phyloP scores from a whole-genome alignment of 768 basidiomycete species.

The Stropharia rugosoannulata region DNA sequence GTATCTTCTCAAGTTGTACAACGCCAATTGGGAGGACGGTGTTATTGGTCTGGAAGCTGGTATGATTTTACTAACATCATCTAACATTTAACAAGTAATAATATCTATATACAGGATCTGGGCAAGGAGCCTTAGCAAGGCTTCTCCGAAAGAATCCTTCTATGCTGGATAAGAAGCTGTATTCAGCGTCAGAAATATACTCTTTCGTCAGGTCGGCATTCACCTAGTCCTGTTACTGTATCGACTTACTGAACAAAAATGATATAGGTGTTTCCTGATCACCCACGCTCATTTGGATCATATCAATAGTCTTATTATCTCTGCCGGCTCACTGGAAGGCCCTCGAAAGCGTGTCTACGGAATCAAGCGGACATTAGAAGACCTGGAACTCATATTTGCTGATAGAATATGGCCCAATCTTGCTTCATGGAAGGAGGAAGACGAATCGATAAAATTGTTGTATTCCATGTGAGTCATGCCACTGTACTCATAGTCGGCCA shows the following conservation, averaged over 20 bases:
- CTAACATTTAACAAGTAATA: neutral
- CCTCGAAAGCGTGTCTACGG: constrained; percentile 64
- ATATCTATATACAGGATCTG: constrained; percentile 60
- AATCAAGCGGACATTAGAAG: constrained; percentile 57
- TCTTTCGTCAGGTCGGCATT: constrained; percentile 47
- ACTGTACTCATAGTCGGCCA: neutral
- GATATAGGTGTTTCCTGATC: constrained; percentile 73
- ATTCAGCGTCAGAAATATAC: constrained; percentile 51
- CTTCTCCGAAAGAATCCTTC: constrained; percentile 57
- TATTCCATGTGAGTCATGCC: constrained; percentile 57
- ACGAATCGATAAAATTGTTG: constrained; percentile 57
- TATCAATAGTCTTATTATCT: constrained; percentile 75
- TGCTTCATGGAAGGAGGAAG: constrained; percentile 68
- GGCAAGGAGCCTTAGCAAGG: constrained; percentile 71
- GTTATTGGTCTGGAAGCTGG: constrained; percentile 88
- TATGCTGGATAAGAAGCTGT: constrained; percentile 30
- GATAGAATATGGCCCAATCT: constrained; percentile 86
- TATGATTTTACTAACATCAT: constrained; percentile 28
- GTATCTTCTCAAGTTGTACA: constrained; percentile 81
- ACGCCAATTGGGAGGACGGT: constrained; percentile 74
- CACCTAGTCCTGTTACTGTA: neutral
- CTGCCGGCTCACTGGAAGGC: constrained; percentile 74
- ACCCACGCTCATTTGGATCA: constrained; percentile 94
- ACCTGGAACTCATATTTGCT: constrained; percentile 71
- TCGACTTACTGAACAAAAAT: constrained; percentile 2